Evolutionary conservation across 2,329 filamentous ascomycete genomes (phyloP), one percentile per base, ranked within the genome.

Genomic region (Rosellinia necatrix): DNA sequence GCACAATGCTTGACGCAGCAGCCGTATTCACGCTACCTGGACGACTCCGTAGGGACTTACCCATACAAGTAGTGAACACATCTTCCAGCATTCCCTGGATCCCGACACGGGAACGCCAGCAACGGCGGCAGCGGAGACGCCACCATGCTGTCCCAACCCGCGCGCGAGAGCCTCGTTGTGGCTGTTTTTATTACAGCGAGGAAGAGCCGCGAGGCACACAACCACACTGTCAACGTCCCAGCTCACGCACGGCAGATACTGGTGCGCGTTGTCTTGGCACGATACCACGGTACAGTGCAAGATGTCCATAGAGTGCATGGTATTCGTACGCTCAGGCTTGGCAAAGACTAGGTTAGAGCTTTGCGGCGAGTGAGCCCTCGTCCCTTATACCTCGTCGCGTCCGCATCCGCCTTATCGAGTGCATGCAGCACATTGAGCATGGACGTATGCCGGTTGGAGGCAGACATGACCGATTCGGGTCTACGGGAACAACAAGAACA

Each of bases 171-270:
- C 58, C 54, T 61, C 44, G 58, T 44, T 24, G 55, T 61, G 61
- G 53, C 59, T 60, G 49, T 56, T 64, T 51, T 49, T 64, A 70
- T 70, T 69, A 67, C 60, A 67, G 61, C 64, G 68, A 71, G 52
- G 58, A 71, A 70, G 66, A 68, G 67, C 70, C 70, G 65, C 65
- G 66, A 66, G 49, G 52, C 56, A 53, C 30, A 49, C 54, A 58
- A 55, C 49, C 30, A 49, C 54, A 58, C 53, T 57, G 10, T 34
- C 42, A 40, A 52, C 54, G 32, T 58, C 46, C 42, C 41, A 46
- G 37, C 40, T 51, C 46, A 29, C 38, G 44, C 53, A 51, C 52
- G 47, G 52, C 52, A 38, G 47, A 50, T 47, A 24, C 15, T 32
- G 42, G 50, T 50, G 64, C 59, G 64, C 65, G 63, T 65, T 44